Evolutionary conservation across 768 basidiomycete species (phyloP), one percentile per base, ranked within the genome.

Genomic region (Russula sp.): DNA sequence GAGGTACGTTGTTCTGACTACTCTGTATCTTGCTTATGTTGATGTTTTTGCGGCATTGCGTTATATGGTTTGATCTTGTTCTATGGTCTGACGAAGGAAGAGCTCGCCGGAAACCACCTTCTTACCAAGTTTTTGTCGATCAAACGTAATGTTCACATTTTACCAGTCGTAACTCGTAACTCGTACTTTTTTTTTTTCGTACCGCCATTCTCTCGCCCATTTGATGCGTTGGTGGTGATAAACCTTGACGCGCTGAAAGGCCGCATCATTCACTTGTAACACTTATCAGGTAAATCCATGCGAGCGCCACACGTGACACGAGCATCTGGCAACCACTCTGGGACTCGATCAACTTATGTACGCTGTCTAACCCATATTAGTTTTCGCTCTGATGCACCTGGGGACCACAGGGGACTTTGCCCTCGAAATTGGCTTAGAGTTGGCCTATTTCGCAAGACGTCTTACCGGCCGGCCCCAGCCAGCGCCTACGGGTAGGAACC

Each of bases 101-200:
- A 94, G 68, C 82, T 96, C 18, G 76, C 71, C 60, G 90, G 87
- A 38, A 80, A 84, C 20, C 80, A 87, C 32, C 94, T 93, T 36
- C 76, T 94, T 32, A 83, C 87, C 30, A 95, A 95, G 77, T 96
- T 96, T 74, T 72, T 95, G 65, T 77, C 84, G 3, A 94, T 96
- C 78, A 95, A 95, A 73, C 56, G 89, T 93, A 50, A 86, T 93
- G 84, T 85, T 89, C 73, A 94, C 92, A 0, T 94, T 91, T 74
- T 96, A 95, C 73, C 94, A 94, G 70, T 79, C 82, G 1, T 89
- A 92, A 70, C 74, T 91, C 55, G 87, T 89, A 70, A 42, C 64
- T 46, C 9, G 5, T 28, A n/a, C 5, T n/a, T n/a, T n/a, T n/a
- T n/a, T 13, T 24, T 8, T 22, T 7, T 26, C 6, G 2, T 20